Base-by-base conservation (phyloP, 2,329 filamentous ascomycete species). In the Talaromyces sp. region DNA sequence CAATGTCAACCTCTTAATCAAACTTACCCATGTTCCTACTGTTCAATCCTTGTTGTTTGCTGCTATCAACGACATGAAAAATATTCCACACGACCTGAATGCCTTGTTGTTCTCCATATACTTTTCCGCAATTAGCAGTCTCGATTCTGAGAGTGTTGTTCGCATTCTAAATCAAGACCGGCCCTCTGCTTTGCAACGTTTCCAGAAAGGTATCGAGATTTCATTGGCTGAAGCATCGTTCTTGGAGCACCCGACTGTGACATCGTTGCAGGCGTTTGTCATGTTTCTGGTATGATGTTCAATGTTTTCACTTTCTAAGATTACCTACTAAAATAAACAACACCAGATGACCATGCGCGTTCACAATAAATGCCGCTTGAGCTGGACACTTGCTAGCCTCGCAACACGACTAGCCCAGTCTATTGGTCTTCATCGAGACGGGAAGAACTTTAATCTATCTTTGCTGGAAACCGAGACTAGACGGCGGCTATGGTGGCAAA, bases 401-500 rank as follows among this genome's bases (percentile, higher is more conserved):
- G 75, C 78, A 3, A 77, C 81, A 4, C 74, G 80, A 17, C 80
- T 81, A 53, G 77, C 79, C 0, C 80, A 82, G 61, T 80, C 78
- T 0, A 68, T 82, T 3, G 80, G 80, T 3, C 74, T 82, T 11
- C 80, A 82, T 64, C 72, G 80, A 50, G 80, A 82, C 59, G 79
- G 80, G 46, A 72, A 72, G 19, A 77, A 81, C 59, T 82, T 78
- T 62, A 70, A 68, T 26, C 72, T 82, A 12, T 66, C 75, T 9
- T 77, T 80, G 0, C 83, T 83, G 61, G 79, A 83, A 48, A 72
- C 79, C 12, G 81, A 83, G 65, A 80, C 82, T 72, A 74, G 80
- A 4, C 74, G 80, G 35, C 71, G 80, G n/a, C 70, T 82, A 21
- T 83, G 80, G 81, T 83, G 80, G 79, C 79, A 81, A 61, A 72